phyloP scores from a whole-genome alignment of 164 flowering plant species.

The Nymphaea colorata region DNA sequence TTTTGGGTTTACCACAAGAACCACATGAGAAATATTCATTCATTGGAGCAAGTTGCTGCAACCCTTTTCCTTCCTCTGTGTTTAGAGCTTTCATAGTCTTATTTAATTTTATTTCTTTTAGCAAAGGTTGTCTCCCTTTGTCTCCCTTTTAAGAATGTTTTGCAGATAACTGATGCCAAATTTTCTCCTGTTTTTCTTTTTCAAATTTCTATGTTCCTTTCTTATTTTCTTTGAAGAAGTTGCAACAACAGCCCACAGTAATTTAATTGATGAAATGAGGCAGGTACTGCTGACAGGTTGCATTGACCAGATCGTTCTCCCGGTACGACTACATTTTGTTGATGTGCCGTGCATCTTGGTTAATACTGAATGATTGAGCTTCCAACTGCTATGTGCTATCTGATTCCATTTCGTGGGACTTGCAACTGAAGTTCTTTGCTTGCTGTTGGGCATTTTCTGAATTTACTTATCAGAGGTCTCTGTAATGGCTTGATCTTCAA shows the following conservation, averaged over 20 bases:
- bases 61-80: too few species aligned
- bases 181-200: background rate
- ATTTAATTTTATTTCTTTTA: too few species aligned
- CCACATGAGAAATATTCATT: too few species aligned
- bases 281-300: constrained; percentile 6
- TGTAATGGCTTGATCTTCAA: too few species aligned
- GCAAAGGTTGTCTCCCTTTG: background rate
- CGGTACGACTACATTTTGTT: background rate
- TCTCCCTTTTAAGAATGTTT: too few species aligned
- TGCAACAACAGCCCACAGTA: background rate
- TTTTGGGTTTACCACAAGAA: too few species aligned
- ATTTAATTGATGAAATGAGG: constrained; percentile 1
- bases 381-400: constrained; percentile 7
- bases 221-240: background rate
- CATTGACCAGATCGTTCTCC: constrained; percentile 1
- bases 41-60: too few species aligned
- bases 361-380: background rate
- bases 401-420: background rate
- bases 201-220: background rate
- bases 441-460: too few species aligned
- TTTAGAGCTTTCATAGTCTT: too few species aligned
- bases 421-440: background rate
- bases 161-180: background rate
- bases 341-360: constrained; percentile 5
- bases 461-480: too few species aligned